A percentile compares a stretch with the other conserved stretches of the same genome.
These are phyloP conservation scores for Backusella sp. DNA, from an alignment of 192 early-diverging fungal genomes.

Conservation along the genomic window DNA sequence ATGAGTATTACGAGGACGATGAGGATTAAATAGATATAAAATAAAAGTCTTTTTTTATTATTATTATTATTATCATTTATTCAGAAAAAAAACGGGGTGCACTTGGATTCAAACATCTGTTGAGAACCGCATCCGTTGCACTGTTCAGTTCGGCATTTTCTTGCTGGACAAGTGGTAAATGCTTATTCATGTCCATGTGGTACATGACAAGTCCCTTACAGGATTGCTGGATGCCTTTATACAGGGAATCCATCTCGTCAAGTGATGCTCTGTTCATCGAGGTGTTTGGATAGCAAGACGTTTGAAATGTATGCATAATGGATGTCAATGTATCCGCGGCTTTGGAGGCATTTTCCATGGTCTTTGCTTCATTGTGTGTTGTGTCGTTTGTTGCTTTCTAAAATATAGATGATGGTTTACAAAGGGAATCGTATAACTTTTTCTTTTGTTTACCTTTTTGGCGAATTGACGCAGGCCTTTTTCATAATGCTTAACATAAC, in stretches of 20 bases:
- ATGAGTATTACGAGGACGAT: slow-evolving; percentile 37
- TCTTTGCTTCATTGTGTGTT: background rate
- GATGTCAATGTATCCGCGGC: background rate
- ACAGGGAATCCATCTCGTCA: background rate
- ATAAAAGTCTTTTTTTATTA: background rate
- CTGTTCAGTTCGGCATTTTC: background rate
- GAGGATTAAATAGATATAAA: background rate
- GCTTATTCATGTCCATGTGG: background rate
- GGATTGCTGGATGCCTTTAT: background rate
- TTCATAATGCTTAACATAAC: background rate
- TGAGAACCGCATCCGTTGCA: background rate
- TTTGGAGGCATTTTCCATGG: background rate
- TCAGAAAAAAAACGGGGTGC: background rate
- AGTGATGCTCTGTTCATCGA: background rate
- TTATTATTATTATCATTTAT: background rate
- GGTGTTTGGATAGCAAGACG: background rate
- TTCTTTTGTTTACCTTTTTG: background rate
- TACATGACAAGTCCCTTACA: background rate
- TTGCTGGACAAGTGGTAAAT: background rate
- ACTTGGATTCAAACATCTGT: background rate
- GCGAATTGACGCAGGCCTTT: background rate
- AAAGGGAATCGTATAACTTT: too few species aligned
- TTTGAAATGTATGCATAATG: background rate
- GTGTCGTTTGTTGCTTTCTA: background rate
- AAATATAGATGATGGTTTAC: background rate